Percentiles rank a stretch among this genome's conserved stretches.
Conservation (phyloP, 768 basidiomycete genomes). For the Tylopilus balloui region DNA sequence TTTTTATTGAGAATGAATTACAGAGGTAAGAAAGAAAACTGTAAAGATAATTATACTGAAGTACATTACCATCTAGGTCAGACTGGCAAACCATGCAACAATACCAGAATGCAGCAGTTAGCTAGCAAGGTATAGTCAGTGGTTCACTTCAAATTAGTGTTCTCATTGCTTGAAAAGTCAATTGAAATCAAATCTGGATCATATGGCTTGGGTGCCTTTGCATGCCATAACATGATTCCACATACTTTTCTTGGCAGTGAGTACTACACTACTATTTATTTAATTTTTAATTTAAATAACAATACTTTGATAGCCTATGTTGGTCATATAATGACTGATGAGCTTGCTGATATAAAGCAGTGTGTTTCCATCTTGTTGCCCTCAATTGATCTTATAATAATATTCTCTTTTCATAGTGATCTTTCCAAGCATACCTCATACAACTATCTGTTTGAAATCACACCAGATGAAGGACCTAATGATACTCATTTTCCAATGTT, state of each 20-base stretch:
- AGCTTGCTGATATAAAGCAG: slow-evolving; percentile 12
- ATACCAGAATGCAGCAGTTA: slow-evolving; percentile 27
- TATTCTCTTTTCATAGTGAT: slow-evolving; percentile 3
- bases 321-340: slow-evolving; percentile 24
- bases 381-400: background rate
- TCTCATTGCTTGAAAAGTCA: slow-evolving; percentile 22
- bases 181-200: slow-evolving; percentile 33
- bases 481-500: background rate
- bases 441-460: slow-evolving; percentile 36
- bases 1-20: background rate
- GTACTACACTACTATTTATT: background rate
- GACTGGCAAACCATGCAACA: slow-evolving; percentile 20
- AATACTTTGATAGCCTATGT: slow-evolving; percentile 35
- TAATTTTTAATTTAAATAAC: background rate
- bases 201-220: slow-evolving; percentile 47
- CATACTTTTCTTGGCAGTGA: slow-evolving; percentile 33
- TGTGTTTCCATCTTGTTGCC: background rate
- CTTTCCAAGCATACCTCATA: slow-evolving; percentile 10
- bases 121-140: slow-evolving; percentile 18
- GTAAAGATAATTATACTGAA: background rate
- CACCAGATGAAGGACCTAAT: background rate
- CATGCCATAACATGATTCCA: slow-evolving; percentile 23
- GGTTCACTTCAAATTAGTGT: background rate
- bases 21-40: slow-evolving; percentile 21
- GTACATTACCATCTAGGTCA: slow-evolving; percentile 13